Evolutionary conservation across 805 yeast genomes (phyloP).

Genomic region (Candida insectalens): DNA sequence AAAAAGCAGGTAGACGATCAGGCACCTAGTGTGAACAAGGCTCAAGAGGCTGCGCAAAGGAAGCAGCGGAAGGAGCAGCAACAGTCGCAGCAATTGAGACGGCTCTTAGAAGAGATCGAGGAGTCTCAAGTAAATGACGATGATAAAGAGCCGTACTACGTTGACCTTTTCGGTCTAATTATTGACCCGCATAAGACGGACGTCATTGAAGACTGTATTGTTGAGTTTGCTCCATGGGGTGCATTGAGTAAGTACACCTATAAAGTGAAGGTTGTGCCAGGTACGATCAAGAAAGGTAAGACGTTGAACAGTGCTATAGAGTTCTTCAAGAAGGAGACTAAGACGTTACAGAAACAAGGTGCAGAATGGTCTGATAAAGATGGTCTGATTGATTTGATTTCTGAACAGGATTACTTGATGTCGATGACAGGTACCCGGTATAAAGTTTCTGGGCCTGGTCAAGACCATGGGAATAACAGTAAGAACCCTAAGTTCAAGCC

Average conservation of each 20-base stretch:
- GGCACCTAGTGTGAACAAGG: background rate
- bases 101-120: conserved; percentile 21
- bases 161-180: conserved; percentile 23
- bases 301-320: conserved; percentile 61
- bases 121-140: conserved; percentile 9
- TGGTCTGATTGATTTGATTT: conserved; percentile 42
- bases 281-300: conserved; percentile 79
- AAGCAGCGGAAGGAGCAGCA: conserved; percentile 19
- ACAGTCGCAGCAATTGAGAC: conserved; percentile 21
- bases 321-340: conserved; percentile 35
- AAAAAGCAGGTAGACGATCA: conserved; percentile 5
- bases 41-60: conserved; percentile 6
- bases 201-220: conserved; percentile 52
- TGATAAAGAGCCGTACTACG: conserved; percentile 17
- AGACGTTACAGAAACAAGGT: conserved; percentile 17
- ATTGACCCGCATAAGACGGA: conserved; percentile 40
- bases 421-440: conserved; percentile 64
- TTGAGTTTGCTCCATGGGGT: conserved; percentile 91
- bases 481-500: conserved; percentile 10
- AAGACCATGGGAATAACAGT: conserved; percentile 14
- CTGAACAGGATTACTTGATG: conserved; percentile 58
- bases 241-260: conserved; percentile 66
- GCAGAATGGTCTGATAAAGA: conserved; percentile 68
- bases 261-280: conserved; percentile 77
- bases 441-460: conserved; percentile 52